Evolutionary conservation across 2,329 filamentous ascomycete species (phyloP).

Genomic region (Hypoxylon sp.): DNA sequence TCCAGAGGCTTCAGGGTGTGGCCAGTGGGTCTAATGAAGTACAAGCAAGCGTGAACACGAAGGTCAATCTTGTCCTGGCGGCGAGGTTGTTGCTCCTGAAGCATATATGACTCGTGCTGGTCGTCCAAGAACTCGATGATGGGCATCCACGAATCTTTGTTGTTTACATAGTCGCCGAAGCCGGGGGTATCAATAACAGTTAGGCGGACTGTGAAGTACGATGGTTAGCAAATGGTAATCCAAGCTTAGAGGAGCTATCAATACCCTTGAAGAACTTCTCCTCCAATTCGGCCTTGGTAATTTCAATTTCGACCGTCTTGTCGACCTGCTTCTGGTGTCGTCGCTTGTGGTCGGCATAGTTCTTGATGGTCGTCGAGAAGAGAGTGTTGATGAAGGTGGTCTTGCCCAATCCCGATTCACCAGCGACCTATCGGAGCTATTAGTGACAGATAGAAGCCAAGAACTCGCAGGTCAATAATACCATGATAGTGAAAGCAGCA

Average conservation of each 20-base stretch:
- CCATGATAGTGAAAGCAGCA: constrained; percentile 99
- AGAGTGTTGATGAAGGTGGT: constrained; percentile 99
- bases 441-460: constrained; percentile 27
- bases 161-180: constrained; percentile 99
- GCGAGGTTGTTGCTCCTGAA: constrained; percentile 99
- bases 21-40: constrained; percentile 98
- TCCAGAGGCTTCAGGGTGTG: constrained; percentile 98
- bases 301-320: constrained; percentile 99
- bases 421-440: constrained; percentile 78
- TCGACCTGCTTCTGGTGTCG: constrained; percentile 99
- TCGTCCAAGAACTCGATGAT: constrained; percentile 99
- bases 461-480: constrained; percentile 59
- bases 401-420: constrained; percentile 98
- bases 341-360: constrained; percentile 99
- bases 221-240: constrained; percentile 40
- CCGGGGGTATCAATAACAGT: constrained; percentile 99
- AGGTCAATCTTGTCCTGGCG: constrained; percentile 99
- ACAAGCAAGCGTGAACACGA: constrained; percentile 96
- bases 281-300: constrained; percentile 99
- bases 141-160: constrained; percentile 99
- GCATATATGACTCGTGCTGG: constrained; percentile 99
- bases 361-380: constrained; percentile 99
- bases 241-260: constrained; percentile 9
- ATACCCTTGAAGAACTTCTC: constrained; percentile 99
- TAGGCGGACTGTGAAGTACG: constrained; percentile 78